phyloP scores from a whole-genome alignment of 1,284 basidiomycete species.

The Sphaerobolus stellatus region DNA sequence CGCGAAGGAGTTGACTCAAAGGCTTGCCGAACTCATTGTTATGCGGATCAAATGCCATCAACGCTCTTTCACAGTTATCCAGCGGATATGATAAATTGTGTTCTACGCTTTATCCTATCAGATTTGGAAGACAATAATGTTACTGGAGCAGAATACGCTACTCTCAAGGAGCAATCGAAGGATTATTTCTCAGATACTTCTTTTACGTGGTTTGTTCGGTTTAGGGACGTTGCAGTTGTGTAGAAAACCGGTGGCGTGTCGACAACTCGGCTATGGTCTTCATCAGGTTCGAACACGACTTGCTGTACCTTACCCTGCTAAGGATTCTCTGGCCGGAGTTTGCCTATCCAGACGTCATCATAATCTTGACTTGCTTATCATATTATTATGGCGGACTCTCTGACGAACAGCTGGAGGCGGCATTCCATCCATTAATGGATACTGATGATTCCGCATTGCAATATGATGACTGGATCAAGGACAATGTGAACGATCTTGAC shows the following conservation, averaged over 20 bases:
- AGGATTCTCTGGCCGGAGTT: constrained; percentile 57
- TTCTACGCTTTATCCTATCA: constrained; percentile 15
- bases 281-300: constrained; percentile 44
- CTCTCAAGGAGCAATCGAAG: constrained; percentile 13
- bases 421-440: constrained; percentile 42
- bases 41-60: constrained; percentile 22
- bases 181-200: constrained; percentile 32
- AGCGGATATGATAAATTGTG: constrained; percentile 9
- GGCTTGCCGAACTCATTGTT: constrained; percentile 25
- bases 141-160: not conserved
- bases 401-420: constrained; percentile 36
- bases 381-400: constrained; percentile 54
- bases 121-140: no score
- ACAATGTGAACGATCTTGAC: constrained; percentile 25
- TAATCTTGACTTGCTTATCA: constrained; percentile 48
- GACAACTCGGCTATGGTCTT: constrained; percentile 56
- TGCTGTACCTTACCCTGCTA: constrained; percentile 54
- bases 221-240: constrained; percentile 39
- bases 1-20: constrained; percentile 26
- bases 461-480: constrained; percentile 43
- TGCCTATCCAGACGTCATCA: constrained; percentile 52
- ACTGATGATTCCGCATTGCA: constrained; percentile 44
- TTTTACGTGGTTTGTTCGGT: constrained; percentile 44
- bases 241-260: constrained; percentile 48
- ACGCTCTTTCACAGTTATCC: constrained; percentile 11